Base-by-base conservation (phyloP, 2,329 filamentous ascomycete genomes). In the Penicillium sp. region DNA sequence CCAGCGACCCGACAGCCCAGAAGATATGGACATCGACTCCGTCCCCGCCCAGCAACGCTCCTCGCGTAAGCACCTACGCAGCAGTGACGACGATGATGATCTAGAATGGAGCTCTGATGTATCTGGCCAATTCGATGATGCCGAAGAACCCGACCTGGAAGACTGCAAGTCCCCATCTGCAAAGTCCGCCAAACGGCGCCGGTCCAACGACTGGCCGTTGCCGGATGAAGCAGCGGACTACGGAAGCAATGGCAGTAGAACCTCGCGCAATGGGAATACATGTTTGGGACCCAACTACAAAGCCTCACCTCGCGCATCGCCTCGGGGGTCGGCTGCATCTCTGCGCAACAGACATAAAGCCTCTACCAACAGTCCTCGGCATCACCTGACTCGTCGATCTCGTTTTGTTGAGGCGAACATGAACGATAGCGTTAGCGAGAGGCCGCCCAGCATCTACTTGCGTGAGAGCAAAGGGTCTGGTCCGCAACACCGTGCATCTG, bases 401-500 rank as follows among this genome's bases (percentile, higher is more conserved):
- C 87, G 76, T 52, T 88, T 88, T 62, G 73, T 83, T 35, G 92
- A 96, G 75, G 92, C 89, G 40, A 93, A 88, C 67, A 93, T 96
- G 89, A 90, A 87, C 67, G 90, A 95, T 73, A 86, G 89, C 61
- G 79, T 84, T 29, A 92, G 89, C 67, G 82, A 85, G 55, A 83
- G 81, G 56, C 90, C 90, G 26, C 89, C 89, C 0, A 80, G 82
- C 43, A 81, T 85, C 40, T 92, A 89, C 71, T 79, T 89, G 41
- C 85, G 75, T 6, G 68, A 73, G 12, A 55, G 61, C 11, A 67
- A 66, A 33, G 61, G 61, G 3, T 45, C 60, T 11, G 50, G 57
- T 9, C 60, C 63, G 12, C 65, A 63, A 22, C 59, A 68, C 14
- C 70, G 75, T 7, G 69, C 74, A 14, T 79, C 74, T 3, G 77